These are phyloP conservation scores for Aphanomyces stellatus DNA, from an alignment of 352 stramenopile genomes.

Conservation along the genomic window DNA sequence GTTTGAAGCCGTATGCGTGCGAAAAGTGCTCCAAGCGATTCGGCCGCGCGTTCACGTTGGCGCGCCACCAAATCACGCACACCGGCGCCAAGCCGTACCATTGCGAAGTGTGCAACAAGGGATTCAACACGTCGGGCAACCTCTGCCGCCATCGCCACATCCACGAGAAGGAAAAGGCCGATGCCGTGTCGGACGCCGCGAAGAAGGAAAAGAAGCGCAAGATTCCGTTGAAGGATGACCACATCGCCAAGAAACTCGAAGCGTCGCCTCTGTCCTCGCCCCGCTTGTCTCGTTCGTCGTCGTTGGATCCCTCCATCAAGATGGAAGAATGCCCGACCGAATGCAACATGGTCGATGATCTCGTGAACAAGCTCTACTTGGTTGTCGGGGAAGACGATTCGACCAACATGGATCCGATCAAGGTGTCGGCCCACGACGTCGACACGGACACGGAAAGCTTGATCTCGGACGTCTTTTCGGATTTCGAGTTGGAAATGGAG, in stretches of 20 bases:
- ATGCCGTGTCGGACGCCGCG: background rate
- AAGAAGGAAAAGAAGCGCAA: slow-evolving; percentile 18
- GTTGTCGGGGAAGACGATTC: background rate
- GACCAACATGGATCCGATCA: background rate
- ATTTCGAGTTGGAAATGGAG: slow-evolving; percentile 13
- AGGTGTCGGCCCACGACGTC: background rate
- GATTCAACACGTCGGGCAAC: slow-evolving; percentile 21
- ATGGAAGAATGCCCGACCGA: background rate
- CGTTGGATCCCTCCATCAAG: background rate
- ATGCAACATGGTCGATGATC: slow-evolving; percentile 12
- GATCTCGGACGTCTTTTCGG: slow-evolving; percentile 19
- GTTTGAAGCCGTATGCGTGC: slow-evolving; percentile 17
- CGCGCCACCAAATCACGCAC: slow-evolving; percentile 22
- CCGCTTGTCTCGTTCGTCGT: too few species aligned
- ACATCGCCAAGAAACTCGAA: slow-evolving; percentile 5
- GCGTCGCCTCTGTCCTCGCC: background rate
- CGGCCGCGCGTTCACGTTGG: slow-evolving; percentile 19
- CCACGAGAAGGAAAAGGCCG: slow-evolving; percentile 18
- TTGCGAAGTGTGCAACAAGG: slow-evolving; percentile 22
- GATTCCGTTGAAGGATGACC: slow-evolving; percentile 3
- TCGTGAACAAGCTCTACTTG: slow-evolving; percentile 20
- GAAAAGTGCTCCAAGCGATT: slow-evolving; percentile 21
- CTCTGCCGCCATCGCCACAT: slow-evolving; percentile 21
- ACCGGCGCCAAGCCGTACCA: slow-evolving; percentile 20
- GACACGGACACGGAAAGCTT: slow-evolving; percentile 18